Evolutionary conservation across 2,329 filamentous ascomycete genomes (phyloP), one percentile per base, ranked within the genome.

Genomic region (Delphinella strobiligena): DNA sequence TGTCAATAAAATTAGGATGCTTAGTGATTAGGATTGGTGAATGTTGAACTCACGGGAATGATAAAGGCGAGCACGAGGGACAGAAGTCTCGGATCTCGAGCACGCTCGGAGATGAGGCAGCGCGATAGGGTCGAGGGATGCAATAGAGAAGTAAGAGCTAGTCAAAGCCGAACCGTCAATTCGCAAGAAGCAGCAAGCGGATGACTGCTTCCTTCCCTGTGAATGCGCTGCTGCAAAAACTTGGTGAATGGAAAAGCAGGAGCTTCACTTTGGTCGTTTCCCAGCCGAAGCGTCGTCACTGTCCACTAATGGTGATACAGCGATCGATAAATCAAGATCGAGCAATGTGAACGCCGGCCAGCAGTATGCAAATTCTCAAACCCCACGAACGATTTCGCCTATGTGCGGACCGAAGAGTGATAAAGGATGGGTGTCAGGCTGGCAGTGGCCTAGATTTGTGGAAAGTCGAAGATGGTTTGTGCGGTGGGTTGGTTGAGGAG

Each of bases 81-180:
- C 22, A 12, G 22, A 27, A 7, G 22, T 7, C 22, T 27, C 27
- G 36, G 19, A 24, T 31, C 29, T 37, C 17, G 34, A 29, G 31
- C 27, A 15, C 17, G 31, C 24, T 33, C 15, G 29, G 38, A 47
- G 36, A 38, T 38, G n/a, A 24, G 36, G 34, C 44, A 32, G 18
- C 36, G 17, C 34, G 43, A 43, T 47, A 49, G 48, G 44, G 45
- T 43, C 40, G 50, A 47, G 43, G 44, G 45, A 35, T 45, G 40
- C 47, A 49, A 50, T 44, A 36, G n/a, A 34, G 37, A 42, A 46
- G 49, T 51, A 47, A 51, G 58, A 62, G 58, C 61, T 62, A 63
- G 52, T 58, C 42, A 56, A 58, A 58, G 54, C 60, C 54, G 59
- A 22, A 38, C 41, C 33, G 35, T 30, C 14, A 18, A 37, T 34